Conservation (phyloP, 1,139 yeast genomes). For the Candida gigantensis region DNA sequence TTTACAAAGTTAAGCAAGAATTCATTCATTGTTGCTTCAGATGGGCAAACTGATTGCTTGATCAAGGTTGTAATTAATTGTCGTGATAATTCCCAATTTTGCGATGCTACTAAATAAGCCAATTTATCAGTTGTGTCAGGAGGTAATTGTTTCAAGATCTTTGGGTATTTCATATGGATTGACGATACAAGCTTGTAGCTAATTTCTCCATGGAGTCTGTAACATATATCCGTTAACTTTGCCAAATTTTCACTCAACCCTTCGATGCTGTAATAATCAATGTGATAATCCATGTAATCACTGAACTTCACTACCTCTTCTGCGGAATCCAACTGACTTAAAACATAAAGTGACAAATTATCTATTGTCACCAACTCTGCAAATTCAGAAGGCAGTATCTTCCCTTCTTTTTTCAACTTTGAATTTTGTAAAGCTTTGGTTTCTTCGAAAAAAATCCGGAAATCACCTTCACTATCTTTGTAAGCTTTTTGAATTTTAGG, state of each 20-base stretch:
- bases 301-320: slow-evolving; percentile 16
- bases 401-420: slow-evolving; percentile 17
- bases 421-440: slow-evolving; percentile 24
- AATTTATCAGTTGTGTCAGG: slow-evolving; percentile 28
- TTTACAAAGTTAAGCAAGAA: slow-evolving; percentile 19
- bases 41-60: slow-evolving; percentile 25
- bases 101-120: slow-evolving; percentile 24
- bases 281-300: slow-evolving; percentile 19
- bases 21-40: slow-evolving; percentile 24
- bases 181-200: slow-evolving; percentile 4
- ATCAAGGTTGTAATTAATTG: slow-evolving; percentile 22
- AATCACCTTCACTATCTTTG: slow-evolving; percentile 1
- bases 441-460: slow-evolving; percentile 17
- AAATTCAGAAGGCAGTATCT: slow-evolving; percentile 16
- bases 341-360: slow-evolving; percentile 21
- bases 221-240: slow-evolving; percentile 5
- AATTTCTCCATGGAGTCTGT: slow-evolving; percentile 2
- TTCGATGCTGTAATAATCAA: slow-evolving; percentile 19
- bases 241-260: slow-evolving; percentile 21
- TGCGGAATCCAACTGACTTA: slow-evolving; percentile 12
- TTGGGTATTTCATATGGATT: slow-evolving; percentile 12
- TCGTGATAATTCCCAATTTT: slow-evolving; percentile 21
- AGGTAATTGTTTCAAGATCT: slow-evolving; percentile 19
- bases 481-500: not conserved
- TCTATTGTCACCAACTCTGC: slow-evolving; percentile 22